Evolutionary conservation across 2,329 filamentous ascomycete genomes (phyloP).

Genomic region (Alternaria sp.): DNA sequence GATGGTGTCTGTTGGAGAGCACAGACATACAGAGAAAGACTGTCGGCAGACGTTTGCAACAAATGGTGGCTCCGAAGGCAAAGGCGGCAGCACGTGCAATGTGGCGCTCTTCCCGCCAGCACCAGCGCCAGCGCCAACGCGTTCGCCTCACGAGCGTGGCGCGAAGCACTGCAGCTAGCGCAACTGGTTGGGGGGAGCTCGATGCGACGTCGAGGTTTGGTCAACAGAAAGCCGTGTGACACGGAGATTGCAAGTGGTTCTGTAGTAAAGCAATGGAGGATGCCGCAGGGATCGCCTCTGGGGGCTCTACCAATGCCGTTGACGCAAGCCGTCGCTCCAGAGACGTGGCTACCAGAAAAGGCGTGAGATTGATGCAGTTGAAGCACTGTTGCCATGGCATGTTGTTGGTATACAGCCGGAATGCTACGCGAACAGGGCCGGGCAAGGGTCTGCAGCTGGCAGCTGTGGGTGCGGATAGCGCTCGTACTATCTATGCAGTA

Average conservation of each 20-base stretch:
- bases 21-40: neutral
- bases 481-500: neutral
- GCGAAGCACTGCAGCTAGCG: constrained; percentile 11
- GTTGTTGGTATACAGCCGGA: constrained; percentile 20
- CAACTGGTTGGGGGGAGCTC: constrained; percentile 24
- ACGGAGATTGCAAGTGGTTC: constrained; percentile 33
- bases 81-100: constrained; percentile 13
- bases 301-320: constrained; percentile 7
- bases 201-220: constrained; percentile 16
- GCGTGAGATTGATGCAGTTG: neutral
- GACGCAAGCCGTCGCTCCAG: constrained; percentile 10
- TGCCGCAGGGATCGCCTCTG: constrained; percentile 9
- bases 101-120: constrained; percentile 13
- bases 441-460: constrained; percentile 14
- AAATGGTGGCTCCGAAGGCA: constrained; percentile 1
- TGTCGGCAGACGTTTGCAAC: constrained; percentile 1
- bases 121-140: neutral
- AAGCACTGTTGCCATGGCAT: constrained; percentile 1
- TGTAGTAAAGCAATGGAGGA: constrained; percentile 10
- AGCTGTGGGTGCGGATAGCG: constrained; percentile 16
- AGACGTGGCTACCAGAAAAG: neutral
- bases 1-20: neutral
- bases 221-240: constrained; percentile 28
- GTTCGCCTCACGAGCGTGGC: constrained; percentile 7
- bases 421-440: constrained; percentile 18